phyloP scores from a whole-genome alignment of 192 early-diverging fungal genomes.

The Funneliformis geosporum region DNA sequence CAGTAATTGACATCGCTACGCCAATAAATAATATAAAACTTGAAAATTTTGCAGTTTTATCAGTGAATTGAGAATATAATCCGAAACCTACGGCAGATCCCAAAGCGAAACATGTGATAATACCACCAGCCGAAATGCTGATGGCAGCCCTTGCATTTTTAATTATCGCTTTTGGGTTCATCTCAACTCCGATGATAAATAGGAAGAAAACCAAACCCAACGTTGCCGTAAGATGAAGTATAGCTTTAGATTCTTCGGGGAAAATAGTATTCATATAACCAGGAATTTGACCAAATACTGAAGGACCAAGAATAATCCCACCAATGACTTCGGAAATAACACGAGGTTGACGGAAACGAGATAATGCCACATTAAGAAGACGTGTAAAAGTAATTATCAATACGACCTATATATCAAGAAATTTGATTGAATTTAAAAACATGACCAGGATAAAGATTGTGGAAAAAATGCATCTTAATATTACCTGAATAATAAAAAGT shows the following conservation, averaged over 20 bases:
- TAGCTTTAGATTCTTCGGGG: constrained; percentile 64
- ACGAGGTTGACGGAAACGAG: constrained; percentile 69
- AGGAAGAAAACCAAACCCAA: constrained; percentile 90
- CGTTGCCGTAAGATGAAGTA: constrained; percentile 77
- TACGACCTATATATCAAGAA: constrained; percentile 35
- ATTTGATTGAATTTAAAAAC: not conserved
- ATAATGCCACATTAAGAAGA: constrained; percentile 62
- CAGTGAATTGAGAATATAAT: constrained; percentile 59
- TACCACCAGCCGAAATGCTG: constrained; percentile 75
- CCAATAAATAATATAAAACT: constrained; percentile 84
- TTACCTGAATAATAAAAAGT: constrained; percentile 12
- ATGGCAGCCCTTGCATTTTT: constrained; percentile 57
- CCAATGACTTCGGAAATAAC: constrained; percentile 93
- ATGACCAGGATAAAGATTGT: not conserved
- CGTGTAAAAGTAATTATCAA: constrained; percentile 77
- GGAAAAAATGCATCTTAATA: not conserved
- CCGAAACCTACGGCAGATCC: constrained; percentile 74
- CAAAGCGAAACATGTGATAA: constrained; percentile 78
- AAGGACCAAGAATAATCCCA: constrained; percentile 87
- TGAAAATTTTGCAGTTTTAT: constrained; percentile 54
- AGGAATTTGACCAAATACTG: constrained; percentile 75
- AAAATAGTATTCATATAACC: constrained; percentile 74
- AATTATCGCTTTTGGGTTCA: constrained; percentile 65
- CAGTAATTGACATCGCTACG: constrained; percentile 90
- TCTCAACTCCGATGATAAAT: constrained; percentile 86